Percentiles rank a stretch among this genome's conserved stretches.
Evolutionary conservation across 75 land plant genomes (phyloP).

Genomic region (Isoetes taiwanensis): DNA sequence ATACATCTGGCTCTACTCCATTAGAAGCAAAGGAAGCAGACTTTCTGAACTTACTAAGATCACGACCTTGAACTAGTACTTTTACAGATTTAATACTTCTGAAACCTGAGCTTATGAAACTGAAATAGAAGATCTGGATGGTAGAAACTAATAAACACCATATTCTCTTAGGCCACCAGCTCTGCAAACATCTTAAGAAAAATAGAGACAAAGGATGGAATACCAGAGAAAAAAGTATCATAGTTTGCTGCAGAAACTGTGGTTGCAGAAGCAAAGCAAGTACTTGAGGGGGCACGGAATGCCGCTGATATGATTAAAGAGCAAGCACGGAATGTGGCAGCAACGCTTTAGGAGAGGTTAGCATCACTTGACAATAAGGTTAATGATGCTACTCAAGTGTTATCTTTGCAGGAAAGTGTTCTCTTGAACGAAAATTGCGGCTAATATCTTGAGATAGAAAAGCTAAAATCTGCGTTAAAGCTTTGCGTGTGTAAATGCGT

Average conservation of each 20-base stretch:
- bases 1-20: too few relatives aligned
- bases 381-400: slow-evolving; percentile 21
- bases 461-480: slow-evolving; percentile 28
- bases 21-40: too few relatives aligned
- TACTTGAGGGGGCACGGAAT: slow-evolving; percentile 30
- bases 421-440: slow-evolving; percentile 28
- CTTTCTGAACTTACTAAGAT: too few relatives aligned
- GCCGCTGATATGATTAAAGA: slow-evolving; percentile 36
- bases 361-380: slow-evolving; percentile 31
- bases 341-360: slow-evolving; percentile 20
- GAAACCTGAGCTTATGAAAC: too few relatives aligned
- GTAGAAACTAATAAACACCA: too few relatives aligned
- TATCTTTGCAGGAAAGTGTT: slow-evolving; percentile 23
- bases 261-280: slow-evolving; percentile 27
- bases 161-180: too few relatives aligned
- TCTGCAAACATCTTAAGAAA: too few relatives aligned
- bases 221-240: too few relatives aligned
- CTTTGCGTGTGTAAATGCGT: slow-evolving; percentile 12
- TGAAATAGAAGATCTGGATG: too few relatives aligned
- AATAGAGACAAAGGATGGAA: too few relatives aligned
- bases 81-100: too few relatives aligned
- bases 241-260: slow-evolving; percentile 25
- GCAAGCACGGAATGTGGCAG: slow-evolving; percentile 26
- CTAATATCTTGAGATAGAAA: slow-evolving; percentile 21
- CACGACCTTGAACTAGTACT: too few relatives aligned